A percentile compares a stretch with the other conserved stretches of the same genome.
Conservation (phyloP, 495 filamentous ascomycete species). For the Penicillium malachiteum region DNA sequence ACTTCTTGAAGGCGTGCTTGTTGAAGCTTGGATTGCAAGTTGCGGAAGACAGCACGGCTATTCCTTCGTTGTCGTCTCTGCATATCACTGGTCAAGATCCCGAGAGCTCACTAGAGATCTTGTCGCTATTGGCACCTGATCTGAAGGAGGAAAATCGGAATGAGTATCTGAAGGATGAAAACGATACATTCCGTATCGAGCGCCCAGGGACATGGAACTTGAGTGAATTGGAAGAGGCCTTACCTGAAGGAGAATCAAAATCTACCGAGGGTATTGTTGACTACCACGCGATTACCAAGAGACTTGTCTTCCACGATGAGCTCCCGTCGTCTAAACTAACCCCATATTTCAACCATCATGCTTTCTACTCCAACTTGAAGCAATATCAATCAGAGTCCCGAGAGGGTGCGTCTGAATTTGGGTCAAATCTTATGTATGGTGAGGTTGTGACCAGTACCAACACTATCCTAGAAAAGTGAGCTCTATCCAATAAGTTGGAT, state of each 20-base stretch:
- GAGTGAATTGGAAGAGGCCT: slow-evolving; percentile 49
- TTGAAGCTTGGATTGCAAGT: slow-evolving; percentile 79
- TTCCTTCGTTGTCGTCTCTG: slow-evolving; percentile 81
- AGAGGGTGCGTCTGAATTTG: slow-evolving; percentile 64
- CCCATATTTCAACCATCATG: slow-evolving; percentile 83
- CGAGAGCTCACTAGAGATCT: slow-evolving; percentile 62
- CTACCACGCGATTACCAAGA: slow-evolving; percentile 72
- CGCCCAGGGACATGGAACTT: slow-evolving; percentile 63
- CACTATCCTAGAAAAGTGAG: slow-evolving; percentile 88
- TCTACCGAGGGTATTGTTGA: slow-evolving; percentile 63
- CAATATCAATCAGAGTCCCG: slow-evolving; percentile 60
- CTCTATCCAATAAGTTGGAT: background rate
- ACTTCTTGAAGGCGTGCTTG: slow-evolving; percentile 80
- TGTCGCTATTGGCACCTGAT: slow-evolving; percentile 64
- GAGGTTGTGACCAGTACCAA: slow-evolving; percentile 94
- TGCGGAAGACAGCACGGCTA: slow-evolving; percentile 61
- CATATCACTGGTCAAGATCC: slow-evolving; percentile 75
- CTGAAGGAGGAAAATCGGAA: slow-evolving; percentile 62
- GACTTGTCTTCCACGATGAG: slow-evolving; percentile 65
- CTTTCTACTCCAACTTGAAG: slow-evolving; percentile 71
- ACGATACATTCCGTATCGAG: slow-evolving; percentile 81
- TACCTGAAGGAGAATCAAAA: slow-evolving; percentile 35
- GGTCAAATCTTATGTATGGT: slow-evolving; percentile 77
- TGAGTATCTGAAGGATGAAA: slow-evolving; percentile 79
- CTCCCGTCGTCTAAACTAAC: slow-evolving; percentile 73